phyloP scores from a whole-genome alignment of 2,329 filamentous ascomycete genomes.

The Endocalyx cinctus region DNA sequence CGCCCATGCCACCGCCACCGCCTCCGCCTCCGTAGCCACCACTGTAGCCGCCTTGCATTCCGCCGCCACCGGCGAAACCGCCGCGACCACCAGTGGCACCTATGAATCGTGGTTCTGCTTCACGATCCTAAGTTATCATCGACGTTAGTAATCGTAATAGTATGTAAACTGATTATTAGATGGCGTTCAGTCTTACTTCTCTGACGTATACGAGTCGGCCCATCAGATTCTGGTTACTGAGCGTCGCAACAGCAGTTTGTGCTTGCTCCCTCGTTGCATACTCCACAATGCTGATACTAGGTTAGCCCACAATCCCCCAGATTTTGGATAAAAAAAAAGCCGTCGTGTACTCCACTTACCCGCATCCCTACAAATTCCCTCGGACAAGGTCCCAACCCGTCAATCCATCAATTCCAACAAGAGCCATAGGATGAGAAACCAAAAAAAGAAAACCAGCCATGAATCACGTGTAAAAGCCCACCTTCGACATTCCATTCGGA shows the following conservation, averaged over 20 bases:
- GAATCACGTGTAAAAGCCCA: slow-evolving; percentile 90
- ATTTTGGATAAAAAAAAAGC: too few species aligned
- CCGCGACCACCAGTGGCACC: slow-evolving; percentile 61
- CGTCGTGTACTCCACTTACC: too few species aligned
- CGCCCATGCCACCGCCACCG: slow-evolving; percentile 44
- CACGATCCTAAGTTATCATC: slow-evolving; percentile 85
- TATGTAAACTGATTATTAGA: too few species aligned
- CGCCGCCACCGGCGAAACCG: slow-evolving; percentile 48
- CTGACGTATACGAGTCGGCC: slow-evolving; percentile 97
- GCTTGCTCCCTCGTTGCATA: slow-evolving; percentile 99
- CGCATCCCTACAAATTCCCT: slow-evolving; percentile 97
- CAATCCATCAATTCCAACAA: slow-evolving; percentile 96
- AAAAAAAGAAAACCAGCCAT: slow-evolving; percentile 78
- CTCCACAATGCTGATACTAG: slow-evolving; percentile 99
- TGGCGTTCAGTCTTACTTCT: slow-evolving; percentile 75
- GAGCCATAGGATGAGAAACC: slow-evolving; percentile 53
- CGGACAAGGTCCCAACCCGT: slow-evolving; percentile 93
- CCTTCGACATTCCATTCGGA: slow-evolving; percentile 99
- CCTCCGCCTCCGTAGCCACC: slow-evolving; percentile 47
- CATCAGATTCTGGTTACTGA: slow-evolving; percentile 99
- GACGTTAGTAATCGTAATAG: too few species aligned
- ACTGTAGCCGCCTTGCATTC: slow-evolving; percentile 46
- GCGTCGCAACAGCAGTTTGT: slow-evolving; percentile 91
- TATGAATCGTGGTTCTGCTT: slow-evolving; percentile 95
- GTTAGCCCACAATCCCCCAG: too few species aligned